phyloP scores from a whole-genome alignment of 2,329 filamentous ascomycete species.

The Plenodomus tracheiphilus region DNA sequence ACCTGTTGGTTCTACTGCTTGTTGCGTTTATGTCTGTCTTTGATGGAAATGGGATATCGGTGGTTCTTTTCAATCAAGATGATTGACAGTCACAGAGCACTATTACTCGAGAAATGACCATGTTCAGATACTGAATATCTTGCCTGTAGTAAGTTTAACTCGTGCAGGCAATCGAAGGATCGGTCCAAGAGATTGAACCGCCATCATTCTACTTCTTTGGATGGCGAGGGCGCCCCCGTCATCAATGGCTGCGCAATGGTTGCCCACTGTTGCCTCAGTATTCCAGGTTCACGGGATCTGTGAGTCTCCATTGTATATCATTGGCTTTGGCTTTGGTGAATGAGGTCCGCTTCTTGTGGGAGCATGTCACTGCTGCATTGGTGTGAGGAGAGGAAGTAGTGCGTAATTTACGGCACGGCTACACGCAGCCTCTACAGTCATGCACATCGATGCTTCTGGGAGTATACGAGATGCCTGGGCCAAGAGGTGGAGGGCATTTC shows the following conservation, averaged over 20 bases:
- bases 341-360: neutral
- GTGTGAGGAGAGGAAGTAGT: neutral
- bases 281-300: neutral
- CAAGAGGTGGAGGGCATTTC: neutral
- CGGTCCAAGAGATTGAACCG: no score
- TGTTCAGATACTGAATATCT: neutral
- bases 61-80: no score
- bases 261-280: neutral
- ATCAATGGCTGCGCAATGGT: neutral
- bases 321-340: slow-evolving; percentile 3
- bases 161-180: no score
- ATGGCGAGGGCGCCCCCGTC: neutral
- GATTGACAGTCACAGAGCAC: no score
- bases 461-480: neutral
- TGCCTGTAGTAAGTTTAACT: neutral
- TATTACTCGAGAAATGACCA: no score
- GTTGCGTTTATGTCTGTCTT: neutral
- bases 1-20: neutral
- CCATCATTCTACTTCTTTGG: neutral
- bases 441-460: neutral
- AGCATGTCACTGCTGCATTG: slow-evolving; percentile 5
- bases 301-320: slow-evolving; percentile 1
- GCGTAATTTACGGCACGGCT: neutral
- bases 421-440: neutral
- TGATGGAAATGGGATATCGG: no score